phyloP scores from a whole-genome alignment of 164 flowering plant genomes.

The Stephania japonica region DNA sequence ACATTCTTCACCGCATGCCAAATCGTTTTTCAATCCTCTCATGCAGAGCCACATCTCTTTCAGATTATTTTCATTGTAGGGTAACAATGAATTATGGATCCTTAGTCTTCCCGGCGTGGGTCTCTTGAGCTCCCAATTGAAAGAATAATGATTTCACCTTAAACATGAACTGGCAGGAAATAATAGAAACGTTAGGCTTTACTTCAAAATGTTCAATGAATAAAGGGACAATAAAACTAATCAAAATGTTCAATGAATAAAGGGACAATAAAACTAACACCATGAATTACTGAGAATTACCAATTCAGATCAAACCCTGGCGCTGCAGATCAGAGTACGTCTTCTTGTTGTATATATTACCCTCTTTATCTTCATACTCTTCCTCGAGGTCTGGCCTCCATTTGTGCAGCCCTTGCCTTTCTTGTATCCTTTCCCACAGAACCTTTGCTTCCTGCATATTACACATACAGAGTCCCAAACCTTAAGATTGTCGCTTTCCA shows the following conservation, averaged over 20 bases:
- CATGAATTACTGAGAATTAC: background rate
- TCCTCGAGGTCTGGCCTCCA: constrained; percentile 99
- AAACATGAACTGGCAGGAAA: background rate
- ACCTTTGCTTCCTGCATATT: constrained; percentile 76
- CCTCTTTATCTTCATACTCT: constrained; percentile 95
- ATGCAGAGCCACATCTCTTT: background rate
- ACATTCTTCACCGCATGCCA: background rate
- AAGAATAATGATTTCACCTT: background rate
- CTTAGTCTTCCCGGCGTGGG: background rate
- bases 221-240: background rate
- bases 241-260: background rate
- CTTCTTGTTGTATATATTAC: constrained; percentile 97
- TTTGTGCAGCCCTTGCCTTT: constrained; percentile 74
- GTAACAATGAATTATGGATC: background rate
- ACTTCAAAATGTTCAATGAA: background rate
- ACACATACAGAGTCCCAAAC: background rate
- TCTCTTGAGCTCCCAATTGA: background rate
- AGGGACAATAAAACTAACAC: background rate
- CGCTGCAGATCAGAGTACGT: constrained; percentile 96
- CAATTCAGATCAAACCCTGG: constrained; percentile 70
- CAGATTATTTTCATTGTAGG: background rate
- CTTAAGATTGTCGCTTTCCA: background rate
- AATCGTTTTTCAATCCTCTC: background rate
- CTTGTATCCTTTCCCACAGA: constrained; percentile 92
- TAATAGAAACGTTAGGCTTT: background rate